phyloP scores from a whole-genome alignment of 179 eudicot species.

The Drosera spatulata region DNA sequence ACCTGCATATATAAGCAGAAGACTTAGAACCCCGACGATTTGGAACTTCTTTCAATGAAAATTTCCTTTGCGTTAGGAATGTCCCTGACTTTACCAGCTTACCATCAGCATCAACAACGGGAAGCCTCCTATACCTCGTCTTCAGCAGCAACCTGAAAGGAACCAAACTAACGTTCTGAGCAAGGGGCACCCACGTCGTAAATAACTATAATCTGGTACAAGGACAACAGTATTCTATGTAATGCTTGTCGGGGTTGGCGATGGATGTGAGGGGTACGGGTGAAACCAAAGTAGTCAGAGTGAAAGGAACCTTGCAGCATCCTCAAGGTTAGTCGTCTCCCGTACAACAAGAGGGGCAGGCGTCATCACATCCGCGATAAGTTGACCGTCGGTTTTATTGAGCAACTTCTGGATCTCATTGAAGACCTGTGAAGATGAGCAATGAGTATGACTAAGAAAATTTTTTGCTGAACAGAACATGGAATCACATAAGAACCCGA shows the following conservation, averaged over 20 bases:
- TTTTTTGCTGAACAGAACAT: background rate
- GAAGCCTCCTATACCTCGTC: slow-evolving; percentile 80
- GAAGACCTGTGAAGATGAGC: slow-evolving; percentile 36
- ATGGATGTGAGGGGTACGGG: no score
- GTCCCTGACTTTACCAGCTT: slow-evolving; percentile 53
- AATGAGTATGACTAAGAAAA: background rate
- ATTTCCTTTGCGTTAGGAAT: background rate
- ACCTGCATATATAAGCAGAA: slow-evolving; percentile 34
- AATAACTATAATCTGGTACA: no score
- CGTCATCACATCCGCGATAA: slow-evolving; percentile 87
- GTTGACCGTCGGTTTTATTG: slow-evolving; percentile 64
- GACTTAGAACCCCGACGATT: background rate
- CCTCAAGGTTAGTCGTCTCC: slow-evolving; percentile 10
- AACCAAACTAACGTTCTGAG: background rate
- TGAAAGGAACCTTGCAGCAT: slow-evolving; percentile 67
- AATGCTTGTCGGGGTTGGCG: no score
- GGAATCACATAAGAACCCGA: background rate
- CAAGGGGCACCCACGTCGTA: no score
- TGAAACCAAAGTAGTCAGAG: background rate
- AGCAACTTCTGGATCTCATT: slow-evolving; percentile 7
- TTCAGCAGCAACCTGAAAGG: slow-evolving; percentile 59
- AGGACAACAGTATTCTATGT: no score
- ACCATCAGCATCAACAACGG: slow-evolving; percentile 73
- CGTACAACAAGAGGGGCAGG: slow-evolving; percentile 76
- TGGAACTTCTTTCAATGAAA: no score